Base-by-base conservation (phyloP, 306 rosid genomes). In the Pyrus betulifolia region DNA sequence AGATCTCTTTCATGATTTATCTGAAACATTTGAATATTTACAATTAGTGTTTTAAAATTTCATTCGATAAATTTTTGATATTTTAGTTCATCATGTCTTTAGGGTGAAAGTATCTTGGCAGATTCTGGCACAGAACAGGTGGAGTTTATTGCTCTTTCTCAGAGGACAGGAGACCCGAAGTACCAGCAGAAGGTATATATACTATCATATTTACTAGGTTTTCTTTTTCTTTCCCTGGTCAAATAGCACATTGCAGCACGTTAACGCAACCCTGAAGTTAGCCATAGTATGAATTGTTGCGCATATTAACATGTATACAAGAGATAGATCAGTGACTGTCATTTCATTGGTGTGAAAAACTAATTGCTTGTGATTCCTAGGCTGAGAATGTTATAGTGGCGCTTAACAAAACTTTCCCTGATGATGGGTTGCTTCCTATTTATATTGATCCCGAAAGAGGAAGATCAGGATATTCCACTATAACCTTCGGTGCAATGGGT, bases 401-500 rank as follows among this genome's bases (percentile, higher is more conserved):
- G 81, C 77, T 96, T 74, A 91, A 88, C 80, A 88, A 88, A 72
- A 91, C 88, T 67, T 91, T 92, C 79, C 99, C 99, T 9, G 97
- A 86, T 42, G 98, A 96, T 77, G 98, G 99, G 69, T 88, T 96
- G 84, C 96, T 96, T 82, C 99, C 98, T 62, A 93, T 96, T 74
- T 92, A 91, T 80, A 84, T 96, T 77, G 78, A 89, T 82, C 99
- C 98, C 67, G 75, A 70, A 19, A 87, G 84, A 59, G 99, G 97
- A 76, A 69, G 79, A 54, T 55, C 93, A 21, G 68, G 87, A 35
- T 84, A 85, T 84, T 87, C 97, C 61, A 84, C 93, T 58, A 80
- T 89, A 74, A 93, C 99, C 70, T 96, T 96, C 76, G 99, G 98
- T 45, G 99, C 99, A 76, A 96, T 96, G 98, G 99, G 99, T 66